Evolutionary conservation across 2,329 filamentous ascomycete genomes (phyloP), one percentile per base, ranked within the genome.

Genomic region (Chalaropsis thielavioides): DNA sequence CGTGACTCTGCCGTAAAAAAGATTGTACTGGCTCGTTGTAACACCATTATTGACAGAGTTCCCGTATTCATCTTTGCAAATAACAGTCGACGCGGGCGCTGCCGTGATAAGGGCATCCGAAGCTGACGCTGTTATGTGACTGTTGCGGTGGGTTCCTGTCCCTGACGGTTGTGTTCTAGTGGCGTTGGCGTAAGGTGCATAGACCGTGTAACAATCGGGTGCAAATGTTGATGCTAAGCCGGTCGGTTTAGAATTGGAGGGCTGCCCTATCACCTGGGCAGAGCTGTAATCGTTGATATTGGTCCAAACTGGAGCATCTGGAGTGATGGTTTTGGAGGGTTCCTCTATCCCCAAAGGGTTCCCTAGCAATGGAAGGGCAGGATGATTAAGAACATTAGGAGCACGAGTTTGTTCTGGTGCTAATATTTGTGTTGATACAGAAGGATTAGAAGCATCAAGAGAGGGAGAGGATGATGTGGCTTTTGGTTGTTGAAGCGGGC

Each of bases 181-280:
- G 17, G 61, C 43, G 24, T 66, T 66, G 19, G 61, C 54, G 41
- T 60, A 66, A 2, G 65, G 65, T 27, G 65, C 65, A 27, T 61
- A 66, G 54, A 66, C 63, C 1, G 65, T 66, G 22, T 56, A 63
- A 43, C 65, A 66, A 51, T 44, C 63, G 17, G 54, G 54, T 10
- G 54, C 54, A 13, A 46, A 64, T 27, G 13, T 40, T 19, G 15
- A 35, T 64, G 24, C 46, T 6, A 24, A 13, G 22, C 46, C 46
- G 24, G 46, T 51, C 5, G 46, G 46, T 15, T 51, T 8, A 22
- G 6, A 63, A n/a, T 62, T 13, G 3, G n/a, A n/a, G 24, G 49
- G 44, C 13, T 2, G 27, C 31, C 51, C 4, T n/a, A 15, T 27
- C 35, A 27, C 13, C 40, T 31, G 60, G 41, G 11, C 27, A n/a